phyloP scores from a whole-genome alignment of 2,329 filamentous ascomycete genomes.

The Lanzia echinophila region DNA sequence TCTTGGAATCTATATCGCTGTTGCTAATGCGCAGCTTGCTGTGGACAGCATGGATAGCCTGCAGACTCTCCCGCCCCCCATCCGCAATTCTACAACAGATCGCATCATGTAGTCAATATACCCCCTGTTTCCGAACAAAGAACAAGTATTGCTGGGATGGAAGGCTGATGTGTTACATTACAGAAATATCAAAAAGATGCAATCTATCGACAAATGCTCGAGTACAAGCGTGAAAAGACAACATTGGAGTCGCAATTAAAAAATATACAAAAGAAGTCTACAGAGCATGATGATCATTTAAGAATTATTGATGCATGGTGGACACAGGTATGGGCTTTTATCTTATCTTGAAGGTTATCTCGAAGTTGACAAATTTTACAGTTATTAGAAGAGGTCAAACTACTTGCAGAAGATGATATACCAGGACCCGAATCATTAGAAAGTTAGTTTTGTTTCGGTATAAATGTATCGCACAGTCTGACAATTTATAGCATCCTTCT shows the following conservation, averaged over 20 bases:
- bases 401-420: conserved; percentile 47
- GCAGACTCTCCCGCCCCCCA: conserved; percentile 28
- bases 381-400: conserved; percentile 58
- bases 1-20: conserved; percentile 26
- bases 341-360: not conserved
- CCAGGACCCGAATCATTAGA: conserved; percentile 33
- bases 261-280: conserved; percentile 69
- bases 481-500: conserved; percentile 44
- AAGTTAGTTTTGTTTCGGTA: not conserved
- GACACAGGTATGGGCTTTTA: conserved; percentile 63
- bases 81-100: conserved; percentile 19
- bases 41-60: conserved; percentile 36
- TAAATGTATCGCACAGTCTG: conserved; percentile 7
- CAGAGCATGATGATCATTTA: conserved; percentile 87
- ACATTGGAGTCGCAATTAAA: conserved; percentile 75
- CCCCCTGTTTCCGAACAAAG: conserved; percentile 17
- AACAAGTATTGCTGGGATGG: conserved; percentile 34
- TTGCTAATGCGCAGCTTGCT: conserved; percentile 41
- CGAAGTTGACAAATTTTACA: conserved; percentile 29
- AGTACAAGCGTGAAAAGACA: conserved; percentile 87
- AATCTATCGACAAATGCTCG: conserved; percentile 94
- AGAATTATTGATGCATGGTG: conserved; percentile 91
- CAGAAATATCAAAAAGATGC: conserved; percentile 93
- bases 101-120: conserved; percentile 10
- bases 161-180: conserved; percentile 28